Evolutionary conservation across 306 rosid genomes (phyloP).

Genomic region (Cucumis melo): DNA sequence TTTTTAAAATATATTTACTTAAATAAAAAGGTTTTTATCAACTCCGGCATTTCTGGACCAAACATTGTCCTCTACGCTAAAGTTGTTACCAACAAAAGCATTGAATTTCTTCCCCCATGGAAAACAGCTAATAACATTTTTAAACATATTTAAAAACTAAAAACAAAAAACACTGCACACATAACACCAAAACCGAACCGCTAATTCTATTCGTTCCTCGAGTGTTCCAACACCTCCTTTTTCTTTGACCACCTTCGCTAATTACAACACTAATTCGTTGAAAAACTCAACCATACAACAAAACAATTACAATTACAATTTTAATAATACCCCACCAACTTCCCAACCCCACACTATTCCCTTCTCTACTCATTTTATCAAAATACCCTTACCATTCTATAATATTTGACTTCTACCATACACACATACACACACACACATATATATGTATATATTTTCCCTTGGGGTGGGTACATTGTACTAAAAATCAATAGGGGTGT

Average conservation of each 20-base stretch:
- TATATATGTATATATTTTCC: too few relatives aligned
- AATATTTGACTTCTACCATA: too few relatives aligned
- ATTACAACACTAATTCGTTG: neutral
- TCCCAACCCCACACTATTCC: too few relatives aligned
- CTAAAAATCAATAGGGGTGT: too few relatives aligned
- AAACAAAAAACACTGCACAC: neutral
- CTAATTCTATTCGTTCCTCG: neutral
- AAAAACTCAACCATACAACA: neutral
- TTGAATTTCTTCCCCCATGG: neutral
- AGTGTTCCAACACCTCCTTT: neutral
- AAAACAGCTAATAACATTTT: neutral
- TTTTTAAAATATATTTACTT: neutral
- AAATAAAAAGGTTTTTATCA: neutral
- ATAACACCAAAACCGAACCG: neutral
- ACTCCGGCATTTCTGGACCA: conserved; percentile 4
- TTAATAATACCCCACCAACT: neutral
- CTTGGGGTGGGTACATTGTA: too few relatives aligned
- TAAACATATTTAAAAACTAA: neutral
- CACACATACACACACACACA: too few relatives aligned
- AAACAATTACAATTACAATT: neutral
- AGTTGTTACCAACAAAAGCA: neutral
- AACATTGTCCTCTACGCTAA: neutral
- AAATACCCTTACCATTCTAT: too few relatives aligned
- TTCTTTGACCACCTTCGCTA: neutral
- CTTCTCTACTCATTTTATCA: too few relatives aligned